These are phyloP conservation scores for Apiotrichum domesticum DNA, from an alignment of 1,284 basidiomycete genomes.

Conservation along the genomic window DNA sequence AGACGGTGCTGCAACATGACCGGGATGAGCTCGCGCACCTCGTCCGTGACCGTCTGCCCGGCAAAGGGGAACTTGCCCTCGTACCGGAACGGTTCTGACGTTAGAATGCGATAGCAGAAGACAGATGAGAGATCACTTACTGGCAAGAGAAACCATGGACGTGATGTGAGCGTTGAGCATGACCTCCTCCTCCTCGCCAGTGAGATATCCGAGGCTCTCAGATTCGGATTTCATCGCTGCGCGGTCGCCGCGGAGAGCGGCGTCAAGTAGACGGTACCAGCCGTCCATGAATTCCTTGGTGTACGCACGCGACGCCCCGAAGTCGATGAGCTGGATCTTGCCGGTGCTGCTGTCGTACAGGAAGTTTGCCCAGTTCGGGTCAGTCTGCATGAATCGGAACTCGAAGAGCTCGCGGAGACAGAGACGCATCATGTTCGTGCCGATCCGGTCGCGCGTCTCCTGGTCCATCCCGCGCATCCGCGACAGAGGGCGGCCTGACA, in stretches of 20 bases:
- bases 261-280: constrained; percentile 74
- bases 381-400: constrained; percentile 94
- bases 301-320: constrained; percentile 89
- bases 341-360: constrained; percentile 60
- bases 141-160: constrained; percentile 63
- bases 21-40: constrained; percentile 63
- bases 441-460: constrained; percentile 76
- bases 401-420: constrained; percentile 86
- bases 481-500: constrained; percentile 73
- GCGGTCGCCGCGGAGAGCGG: constrained; percentile 67
- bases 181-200: constrained; percentile 72
- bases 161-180: constrained; percentile 86
- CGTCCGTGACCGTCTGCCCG: constrained; percentile 45
- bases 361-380: constrained; percentile 98
- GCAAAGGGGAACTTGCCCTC: constrained; percentile 39
- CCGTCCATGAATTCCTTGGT: constrained; percentile 78
- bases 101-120: not conserved
- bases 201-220: constrained; percentile 77
- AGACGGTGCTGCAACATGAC: constrained; percentile 83
- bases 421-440: constrained; percentile 71
- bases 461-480: constrained; percentile 58
- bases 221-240: constrained; percentile 69
- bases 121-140: constrained; percentile 9
- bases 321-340: constrained; percentile 86
- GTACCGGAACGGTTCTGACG: constrained; percentile 33